Base-by-base conservation (phyloP, 805 yeast genomes). In the Lipomyces anomalus region DNA sequence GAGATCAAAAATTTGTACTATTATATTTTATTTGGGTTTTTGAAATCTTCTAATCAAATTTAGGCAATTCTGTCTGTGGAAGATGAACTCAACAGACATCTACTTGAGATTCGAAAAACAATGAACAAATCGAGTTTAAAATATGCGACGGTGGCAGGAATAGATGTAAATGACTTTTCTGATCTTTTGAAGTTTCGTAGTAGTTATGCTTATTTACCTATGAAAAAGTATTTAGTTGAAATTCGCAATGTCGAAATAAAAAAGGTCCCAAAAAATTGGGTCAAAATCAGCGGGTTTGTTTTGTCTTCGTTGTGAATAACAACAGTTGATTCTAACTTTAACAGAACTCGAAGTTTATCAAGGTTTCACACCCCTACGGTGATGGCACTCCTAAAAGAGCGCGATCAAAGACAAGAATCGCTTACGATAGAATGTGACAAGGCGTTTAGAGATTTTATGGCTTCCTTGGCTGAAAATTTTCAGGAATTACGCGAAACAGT, bases 191-290 rank as follows among this genome's bases (percentile, higher is more conserved):
- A 9, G 11, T n/a, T n/a, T n/a, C n/a, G n/a, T n/a, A n/a, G n/a
- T n/a, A n/a, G n/a, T n/a, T n/a, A n/a, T n/a, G n/a, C n/a, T n/a
- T n/a, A n/a, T n/a, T n/a, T n/a, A n/a, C n/a, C n/a, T 35, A n/a
- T 38, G 6, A 13, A 30, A 20, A 22, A 86, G 2, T 84, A 81
- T 58, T 66, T 89, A 39, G 72, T 92, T 20, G 96, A 89, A 57
- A 80, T 90, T 0, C 67, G 86, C 36, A 79, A 80, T 50, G 64
- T 74, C 9, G 75, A 75, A 36, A 68, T 74, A 1, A 75, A 74
- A 35, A 63, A 66, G 1, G 63, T 89, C 1, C 97, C 97, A 0
- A 56, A 67, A 2, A 78, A 76, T 42, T 90, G 96, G 95, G 65
- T 82, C 9, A 82, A 85, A 55, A 75, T 84, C 22, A 82, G 76